These are phyloP conservation scores for Entomortierella chlamydospora DNA, from an alignment of 192 early-diverging fungal genomes.

Conservation along the genomic window DNA sequence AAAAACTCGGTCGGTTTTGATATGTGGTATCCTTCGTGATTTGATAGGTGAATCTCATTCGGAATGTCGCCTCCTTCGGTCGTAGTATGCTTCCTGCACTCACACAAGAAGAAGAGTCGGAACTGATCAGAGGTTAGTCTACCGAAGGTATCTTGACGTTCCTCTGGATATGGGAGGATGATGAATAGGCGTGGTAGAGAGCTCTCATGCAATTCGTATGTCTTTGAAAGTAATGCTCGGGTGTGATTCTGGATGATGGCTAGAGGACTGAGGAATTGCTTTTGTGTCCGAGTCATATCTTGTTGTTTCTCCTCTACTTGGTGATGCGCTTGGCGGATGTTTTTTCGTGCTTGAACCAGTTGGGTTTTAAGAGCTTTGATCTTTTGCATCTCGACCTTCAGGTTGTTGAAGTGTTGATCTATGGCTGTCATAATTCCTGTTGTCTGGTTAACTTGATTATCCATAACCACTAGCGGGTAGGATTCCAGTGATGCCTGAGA, in stretches of 20 bases:
- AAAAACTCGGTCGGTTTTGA: slow-evolving; percentile 17
- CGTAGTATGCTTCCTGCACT: slow-evolving; percentile 18
- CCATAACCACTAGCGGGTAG: too few species aligned
- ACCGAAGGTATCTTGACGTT: neutral
- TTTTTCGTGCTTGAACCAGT: too few species aligned
- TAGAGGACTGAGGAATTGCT: slow-evolving; percentile 4
- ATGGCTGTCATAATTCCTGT: neutral
- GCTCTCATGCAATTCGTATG: slow-evolving; percentile 31
- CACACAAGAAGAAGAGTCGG: slow-evolving; percentile 12
- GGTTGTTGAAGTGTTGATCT: neutral
- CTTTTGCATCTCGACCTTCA: slow-evolving; percentile 7
- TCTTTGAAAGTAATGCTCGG: slow-evolving; percentile 7
- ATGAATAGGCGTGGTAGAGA: slow-evolving; percentile 33
- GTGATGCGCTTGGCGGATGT: neutral
- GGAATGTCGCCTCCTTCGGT: neutral
- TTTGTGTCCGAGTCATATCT: neutral
- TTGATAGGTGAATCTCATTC: slow-evolving; percentile 21
- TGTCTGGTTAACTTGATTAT: neutral
- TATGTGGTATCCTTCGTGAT: slow-evolving; percentile 17
- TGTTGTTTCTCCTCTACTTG: neutral
- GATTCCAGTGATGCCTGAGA: neutral
- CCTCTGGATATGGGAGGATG: neutral
- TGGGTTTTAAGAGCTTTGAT: neutral
- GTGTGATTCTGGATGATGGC: neutral
- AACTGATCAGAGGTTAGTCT: slow-evolving; percentile 1